Evolutionary conservation across 2,329 filamentous ascomycete genomes (phyloP).

Genomic region (Thielaviopsis punctulata): DNA sequence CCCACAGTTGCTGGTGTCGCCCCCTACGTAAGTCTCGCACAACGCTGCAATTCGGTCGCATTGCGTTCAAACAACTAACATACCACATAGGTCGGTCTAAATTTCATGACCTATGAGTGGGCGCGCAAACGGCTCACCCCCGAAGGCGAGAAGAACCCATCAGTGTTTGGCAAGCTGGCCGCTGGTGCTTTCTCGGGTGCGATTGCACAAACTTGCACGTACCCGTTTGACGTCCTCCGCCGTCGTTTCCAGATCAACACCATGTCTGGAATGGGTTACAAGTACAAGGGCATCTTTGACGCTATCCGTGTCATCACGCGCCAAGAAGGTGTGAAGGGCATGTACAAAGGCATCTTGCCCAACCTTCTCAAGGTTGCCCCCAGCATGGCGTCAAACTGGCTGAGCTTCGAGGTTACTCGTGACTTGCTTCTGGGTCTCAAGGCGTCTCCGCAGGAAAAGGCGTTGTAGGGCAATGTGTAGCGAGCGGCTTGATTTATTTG

Average conservation of each 20-base stretch:
- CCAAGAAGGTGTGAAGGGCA: slow-evolving; percentile 66
- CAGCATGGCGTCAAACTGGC: slow-evolving; percentile 96
- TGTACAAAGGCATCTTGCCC: slow-evolving; percentile 93
- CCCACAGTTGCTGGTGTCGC: slow-evolving; percentile 91
- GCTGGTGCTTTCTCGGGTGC: slow-evolving; percentile 91
- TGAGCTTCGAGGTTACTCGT: slow-evolving; percentile 86
- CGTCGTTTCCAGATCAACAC: slow-evolving; percentile 97
- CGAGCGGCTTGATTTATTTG: neutral
- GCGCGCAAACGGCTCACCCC: slow-evolving; percentile 70
- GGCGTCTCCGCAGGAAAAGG: slow-evolving; percentile 20
- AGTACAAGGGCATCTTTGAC: slow-evolving; percentile 76
- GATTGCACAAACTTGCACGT: slow-evolving; percentile 93
- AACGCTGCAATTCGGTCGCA: neutral
- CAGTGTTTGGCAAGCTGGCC: slow-evolving; percentile 59
- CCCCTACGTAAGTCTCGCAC: slow-evolving; percentile 51
- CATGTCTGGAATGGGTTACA: slow-evolving; percentile 95
- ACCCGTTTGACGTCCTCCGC: slow-evolving; percentile 92
- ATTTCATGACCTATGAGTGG: slow-evolving; percentile 97
- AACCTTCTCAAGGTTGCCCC: slow-evolving; percentile 94
- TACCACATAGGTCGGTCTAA: slow-evolving; percentile 60
- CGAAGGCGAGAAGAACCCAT: slow-evolving; percentile 73
- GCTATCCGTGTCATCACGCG: slow-evolving; percentile 65
- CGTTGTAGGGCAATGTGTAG: slow-evolving; percentile 7
- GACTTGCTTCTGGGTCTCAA: slow-evolving; percentile 61
- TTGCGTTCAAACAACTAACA: neutral